Base-by-base conservation (phyloP, 2,329 filamentous ascomycete species). In the Colletotrichum ledebouriae region DNA sequence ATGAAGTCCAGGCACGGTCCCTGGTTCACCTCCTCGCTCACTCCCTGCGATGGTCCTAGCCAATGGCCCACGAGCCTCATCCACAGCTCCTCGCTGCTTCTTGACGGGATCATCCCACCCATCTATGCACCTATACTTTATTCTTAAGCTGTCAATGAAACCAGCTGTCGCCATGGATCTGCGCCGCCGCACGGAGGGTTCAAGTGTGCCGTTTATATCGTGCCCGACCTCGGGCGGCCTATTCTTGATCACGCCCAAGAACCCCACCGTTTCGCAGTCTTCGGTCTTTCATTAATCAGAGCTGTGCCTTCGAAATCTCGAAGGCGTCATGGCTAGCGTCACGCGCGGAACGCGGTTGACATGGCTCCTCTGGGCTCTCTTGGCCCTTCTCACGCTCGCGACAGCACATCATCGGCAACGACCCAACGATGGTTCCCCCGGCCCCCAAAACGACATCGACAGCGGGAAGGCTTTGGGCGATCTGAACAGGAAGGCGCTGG, bases 121-220 rank as follows among this genome's bases (percentile, higher is more conserved):
- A 69, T 66, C 66, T 47, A 69, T 60, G 66, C 66, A 55, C 29
- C 22, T 15, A 42, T 37, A 55, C 37, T 59, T 59, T 64, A 6
- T 4, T 20, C 33, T 25, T 34, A 2, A 20, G 15, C 20, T 41
- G 11, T 12, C n/a, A 13, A 15, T 55, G 39, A 64, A 59, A 64
- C 60, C 22, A 58, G 39, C 10, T 29, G 59, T 9, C 37, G 11
- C 52, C 41, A 47, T 65, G 41, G 42, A 46, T 59, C 56, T 47
- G 20, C 25, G 47, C 13, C 56, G 12, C 42, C 34, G n/a, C 12
- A 15, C n/a, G 56, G 25, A 42, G 13, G 13, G 20, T 39, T 20
- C 13, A 37, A 37, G 44, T 13, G n/a, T 49, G 6, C 39, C 25
- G 15, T 56, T 62, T 69, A 66, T 60, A 69, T 69, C 39, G 20